phyloP scores from a whole-genome alignment of 768 basidiomycete genomes.

The Hygrophoropsis aurantiaca region DNA sequence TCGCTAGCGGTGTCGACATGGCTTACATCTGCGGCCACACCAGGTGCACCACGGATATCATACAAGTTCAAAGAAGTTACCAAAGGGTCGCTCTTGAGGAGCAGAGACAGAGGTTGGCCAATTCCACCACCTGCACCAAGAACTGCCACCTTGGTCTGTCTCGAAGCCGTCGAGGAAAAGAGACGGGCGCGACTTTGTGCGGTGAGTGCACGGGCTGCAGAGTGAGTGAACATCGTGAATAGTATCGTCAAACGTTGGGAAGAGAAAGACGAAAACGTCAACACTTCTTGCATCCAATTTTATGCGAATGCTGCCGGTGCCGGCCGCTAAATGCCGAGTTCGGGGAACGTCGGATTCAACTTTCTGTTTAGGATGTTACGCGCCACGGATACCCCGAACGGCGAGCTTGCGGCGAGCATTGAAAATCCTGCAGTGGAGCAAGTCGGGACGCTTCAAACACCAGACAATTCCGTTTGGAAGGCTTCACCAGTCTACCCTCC shows the following conservation, averaged over 20 bases:
- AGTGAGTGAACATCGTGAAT: conserved; percentile 63
- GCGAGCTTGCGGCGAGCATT: not conserved
- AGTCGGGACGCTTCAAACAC: too few species aligned
- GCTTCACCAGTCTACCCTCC: too few species aligned
- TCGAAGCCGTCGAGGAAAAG: conserved; percentile 74
- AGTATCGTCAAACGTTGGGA: conserved; percentile 14
- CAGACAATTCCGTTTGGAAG: too few species aligned
- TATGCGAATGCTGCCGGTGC: too few species aligned
- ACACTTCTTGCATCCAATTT: too few species aligned
- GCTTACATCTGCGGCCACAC: conserved; percentile 96
- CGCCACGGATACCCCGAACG: too few species aligned
- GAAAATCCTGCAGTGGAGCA: too few species aligned
- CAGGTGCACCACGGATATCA: conserved; percentile 94
- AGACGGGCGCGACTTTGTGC: conserved; percentile 49
- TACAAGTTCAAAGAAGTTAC: conserved; percentile 85
- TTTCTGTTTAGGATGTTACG: too few species aligned
- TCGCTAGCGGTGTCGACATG: conserved; percentile 87
- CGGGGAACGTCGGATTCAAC: too few species aligned
- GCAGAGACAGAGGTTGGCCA: conserved; percentile 92
- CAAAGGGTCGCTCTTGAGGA: conserved; percentile 91
- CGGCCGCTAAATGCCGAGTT: too few species aligned
- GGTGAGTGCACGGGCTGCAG: conserved; percentile 57
- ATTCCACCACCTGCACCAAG: conserved; percentile 99
- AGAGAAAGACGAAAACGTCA: not conserved
- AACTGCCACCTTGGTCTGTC: conserved; percentile 88